These are phyloP conservation scores for Diaporthe sp. DNA, from an alignment of 2,329 filamentous ascomycete genomes.

Conservation along the genomic window DNA sequence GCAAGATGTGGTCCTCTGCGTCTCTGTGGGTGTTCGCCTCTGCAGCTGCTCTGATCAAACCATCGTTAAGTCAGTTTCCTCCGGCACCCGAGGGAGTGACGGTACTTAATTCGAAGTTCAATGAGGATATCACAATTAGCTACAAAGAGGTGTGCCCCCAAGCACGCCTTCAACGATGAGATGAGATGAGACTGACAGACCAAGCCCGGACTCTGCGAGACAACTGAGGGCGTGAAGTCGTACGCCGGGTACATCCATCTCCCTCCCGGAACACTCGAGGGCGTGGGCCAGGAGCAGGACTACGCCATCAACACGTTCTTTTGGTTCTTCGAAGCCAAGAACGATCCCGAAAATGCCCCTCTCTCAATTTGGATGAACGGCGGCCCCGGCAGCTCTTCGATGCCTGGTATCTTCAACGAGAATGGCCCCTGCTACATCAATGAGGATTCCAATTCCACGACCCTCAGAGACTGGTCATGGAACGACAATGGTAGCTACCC, in stretches of 20 bases:
- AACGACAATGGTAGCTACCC: conserved; percentile 58
- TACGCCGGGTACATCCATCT: conserved; percentile 35
- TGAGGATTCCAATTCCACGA: conserved; percentile 61
- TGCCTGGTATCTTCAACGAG: conserved; percentile 66
- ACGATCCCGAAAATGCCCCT: conserved; percentile 37
- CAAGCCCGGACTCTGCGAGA: conserved; percentile 36
- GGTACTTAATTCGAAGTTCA: conserved; percentile 50
- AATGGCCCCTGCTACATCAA: conserved; percentile 65
- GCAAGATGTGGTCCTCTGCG: neutral
- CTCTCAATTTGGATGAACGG: conserved; percentile 60
- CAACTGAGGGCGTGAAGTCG: conserved; percentile 35
- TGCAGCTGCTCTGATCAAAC: neutral
- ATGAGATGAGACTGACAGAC: neutral
- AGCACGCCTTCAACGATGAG: neutral
- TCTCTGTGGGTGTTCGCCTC: neutral
- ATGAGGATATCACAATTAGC: conserved; percentile 34
- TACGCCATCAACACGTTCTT: conserved; percentile 37
- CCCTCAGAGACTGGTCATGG: conserved; percentile 70
- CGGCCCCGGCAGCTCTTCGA: conserved; percentile 69
- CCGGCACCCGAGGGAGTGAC: conserved; percentile 25
- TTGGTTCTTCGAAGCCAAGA: conserved; percentile 39
- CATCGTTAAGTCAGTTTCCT: conserved; percentile 17
- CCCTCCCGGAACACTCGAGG: conserved; percentile 55
- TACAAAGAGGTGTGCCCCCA: conserved; percentile 25
- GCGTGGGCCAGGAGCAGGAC: conserved; percentile 26